Evolutionary conservation across 2,329 filamentous ascomycete genomes (phyloP), one percentile per base, ranked within the genome.

Genomic region (Aspergillus awamori): DNA sequence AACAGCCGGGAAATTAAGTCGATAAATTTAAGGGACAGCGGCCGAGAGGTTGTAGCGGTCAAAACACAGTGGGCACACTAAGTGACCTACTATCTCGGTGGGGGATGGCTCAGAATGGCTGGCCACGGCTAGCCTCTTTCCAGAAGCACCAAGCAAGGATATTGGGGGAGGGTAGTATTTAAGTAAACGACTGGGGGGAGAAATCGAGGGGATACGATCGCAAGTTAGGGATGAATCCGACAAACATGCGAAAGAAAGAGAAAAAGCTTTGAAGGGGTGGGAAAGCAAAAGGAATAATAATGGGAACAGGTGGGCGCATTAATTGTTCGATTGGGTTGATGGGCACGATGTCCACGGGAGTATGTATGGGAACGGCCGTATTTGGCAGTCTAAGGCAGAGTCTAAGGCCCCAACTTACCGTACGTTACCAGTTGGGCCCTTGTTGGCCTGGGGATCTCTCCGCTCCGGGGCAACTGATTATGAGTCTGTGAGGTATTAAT

Each of bases 1-100:
- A 69, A 69, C 67, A 51, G 53, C 54, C 55, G 63, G 66, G 67
- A 69, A 66, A 69, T 69, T 69, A 69, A 62, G 33, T 52, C 48
- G 65, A 63, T 62, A 57, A 65, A 66, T 69, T 68, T 67, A 66
- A 66, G 63, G 67, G 60, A 63, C 57, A 59, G 63, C 41, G 36
- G 63, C 61, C 64, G 67, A 63, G 57, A 62, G 47, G 33, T 60
- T 57, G 63, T 68, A 69, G 67, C 67, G 67, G 67, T 69, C 67
- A 69, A 69, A 69, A 68, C 67, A 68, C 61, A 62, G 66, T 67
- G 63, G 65, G 61, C 65, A 65, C 65, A 36, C 60, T 22, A 64
- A 41, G 56, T 54, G 52, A 53, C 33, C 33, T 36, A 36, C 53
- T 60, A 54, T 56, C 59, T 53, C 53, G 57, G 64, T 63, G 63